phyloP scores from a whole-genome alignment of 2,329 filamentous ascomycete species.

The Colletotrichum plurivorum region DNA sequence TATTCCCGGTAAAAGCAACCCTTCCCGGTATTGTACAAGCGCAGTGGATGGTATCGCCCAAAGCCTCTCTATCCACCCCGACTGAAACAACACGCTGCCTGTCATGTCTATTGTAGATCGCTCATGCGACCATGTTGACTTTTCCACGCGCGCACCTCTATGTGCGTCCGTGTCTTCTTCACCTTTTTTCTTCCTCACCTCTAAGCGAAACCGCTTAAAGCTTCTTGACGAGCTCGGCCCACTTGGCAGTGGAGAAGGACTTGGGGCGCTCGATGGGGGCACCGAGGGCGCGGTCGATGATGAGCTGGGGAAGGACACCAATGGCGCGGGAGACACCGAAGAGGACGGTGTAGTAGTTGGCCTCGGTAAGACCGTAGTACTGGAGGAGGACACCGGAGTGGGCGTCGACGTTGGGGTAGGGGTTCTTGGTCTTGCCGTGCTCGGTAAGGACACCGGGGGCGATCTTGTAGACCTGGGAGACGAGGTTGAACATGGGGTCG shows the following conservation, averaged over 20 bases:
- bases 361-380: constrained; percentile 99
- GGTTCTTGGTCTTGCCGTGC: constrained; percentile 99
- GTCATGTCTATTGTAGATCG: constrained; percentile 40
- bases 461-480: constrained; percentile 99
- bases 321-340: constrained; percentile 99
- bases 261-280: constrained; percentile 99
- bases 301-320: constrained; percentile 98
- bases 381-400: constrained; percentile 99
- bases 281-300: constrained; percentile 98
- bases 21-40: constrained; percentile 42
- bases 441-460: constrained; percentile 97
- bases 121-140: constrained; percentile 35
- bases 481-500: constrained; percentile 99
- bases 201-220: constrained; percentile 71
- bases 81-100: constrained; percentile 42
- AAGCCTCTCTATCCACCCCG: constrained; percentile 41
- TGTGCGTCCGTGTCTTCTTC: constrained; percentile 14
- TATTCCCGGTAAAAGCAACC: constrained; percentile 41
- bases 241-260: constrained; percentile 98
- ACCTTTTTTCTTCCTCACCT: constrained; percentile 12
- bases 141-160: constrained; percentile 28
- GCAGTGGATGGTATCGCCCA: constrained; percentile 42
- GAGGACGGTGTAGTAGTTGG: constrained; percentile 99
- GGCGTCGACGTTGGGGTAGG: constrained; percentile 97
- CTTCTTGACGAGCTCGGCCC: constrained; percentile 93